These are phyloP conservation scores for Candida boidinii DNA, from an alignment of 805 yeast genomes.

Conservation along the genomic window DNA sequence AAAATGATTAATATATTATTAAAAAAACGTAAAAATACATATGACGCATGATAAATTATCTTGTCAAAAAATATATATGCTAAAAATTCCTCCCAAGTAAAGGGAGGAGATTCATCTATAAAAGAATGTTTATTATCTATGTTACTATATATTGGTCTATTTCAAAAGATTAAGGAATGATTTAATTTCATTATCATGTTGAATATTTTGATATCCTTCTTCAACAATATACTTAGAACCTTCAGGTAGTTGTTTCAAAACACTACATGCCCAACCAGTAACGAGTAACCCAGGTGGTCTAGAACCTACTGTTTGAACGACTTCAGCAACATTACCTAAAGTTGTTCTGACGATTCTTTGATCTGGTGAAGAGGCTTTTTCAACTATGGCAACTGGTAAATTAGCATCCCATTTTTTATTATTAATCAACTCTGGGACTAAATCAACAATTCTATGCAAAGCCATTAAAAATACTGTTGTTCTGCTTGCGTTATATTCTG, in stretches of 20 bases:
- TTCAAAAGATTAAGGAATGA: no score
- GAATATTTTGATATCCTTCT: constrained; percentile 14
- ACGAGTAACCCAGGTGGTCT: constrained; percentile 90
- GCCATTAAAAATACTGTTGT: constrained; percentile 91
- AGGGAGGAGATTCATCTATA: no score
- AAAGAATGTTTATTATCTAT: no score
- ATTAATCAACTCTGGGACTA: constrained; percentile 35
- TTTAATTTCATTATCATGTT: no score
- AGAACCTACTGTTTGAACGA: constrained; percentile 69
- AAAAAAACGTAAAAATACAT: no score
- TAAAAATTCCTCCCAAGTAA: no score
- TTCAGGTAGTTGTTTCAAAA: constrained; percentile 12
- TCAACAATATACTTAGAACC: constrained; percentile 15
- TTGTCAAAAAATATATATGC: no score
- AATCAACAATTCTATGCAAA: constrained; percentile 60
- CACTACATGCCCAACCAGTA: constrained; percentile 65
- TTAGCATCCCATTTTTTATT: constrained; percentile 56
- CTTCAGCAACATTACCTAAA: constrained; percentile 56
- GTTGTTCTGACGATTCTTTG: constrained; percentile 78
- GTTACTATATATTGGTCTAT: no score
- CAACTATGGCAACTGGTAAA: constrained; percentile 79
- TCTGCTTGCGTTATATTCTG: constrained; percentile 61
- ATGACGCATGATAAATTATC: no score
- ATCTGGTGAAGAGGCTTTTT: constrained; percentile 89
- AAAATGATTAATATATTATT: no score